Evolutionary conservation across 2,329 filamentous ascomycete genomes (phyloP), one percentile per base, ranked within the genome.

Genomic region (Colletotrichum horii): DNA sequence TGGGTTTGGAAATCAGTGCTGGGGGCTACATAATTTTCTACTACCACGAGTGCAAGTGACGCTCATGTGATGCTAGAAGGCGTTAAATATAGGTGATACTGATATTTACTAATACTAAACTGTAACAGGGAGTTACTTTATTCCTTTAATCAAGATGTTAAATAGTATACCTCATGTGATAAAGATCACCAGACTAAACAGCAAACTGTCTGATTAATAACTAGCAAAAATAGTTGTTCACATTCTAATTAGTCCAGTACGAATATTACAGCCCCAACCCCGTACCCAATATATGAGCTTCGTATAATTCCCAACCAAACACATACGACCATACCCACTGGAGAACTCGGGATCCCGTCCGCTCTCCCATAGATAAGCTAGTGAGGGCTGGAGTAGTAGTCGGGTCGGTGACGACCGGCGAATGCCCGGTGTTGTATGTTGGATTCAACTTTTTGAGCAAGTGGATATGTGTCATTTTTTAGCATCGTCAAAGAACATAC

Each of bases 251-350:
- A n/a, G 19, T n/a, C 38, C 3, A n/a, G 11, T 19, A 19, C n/a
- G n/a, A n/a, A 43, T n/a, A n/a, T n/a, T n/a, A n/a, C n/a, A n/a
- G n/a, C n/a, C n/a, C n/a, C n/a, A n/a, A n/a, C n/a, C n/a, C n/a
- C n/a, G n/a, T n/a, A n/a, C n/a, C n/a, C n/a, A n/a, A n/a, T n/a
- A n/a, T n/a, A n/a, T n/a, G n/a, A 22, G 22, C 6, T 6, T 22
- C n/a, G 22, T 22, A 8, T 22, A 11, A 12, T 48, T 12, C 3
- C 0, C 0, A 1, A 5, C 1, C 9, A 12, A 14, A 6, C n/a
- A 48, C 43, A 48, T 48, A 48, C 43, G 43, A 48, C 43, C 43
- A 48, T 48, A 48, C 43, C 43, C 43, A 48, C n/a, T 48, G 43
- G 43, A 48, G 43, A 48, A 48, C 43, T 48, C 43, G 43, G 43